These are phyloP conservation scores for Asterophora parasitica DNA, from an alignment of 768 basidiomycete species.

Conservation along the genomic window DNA sequence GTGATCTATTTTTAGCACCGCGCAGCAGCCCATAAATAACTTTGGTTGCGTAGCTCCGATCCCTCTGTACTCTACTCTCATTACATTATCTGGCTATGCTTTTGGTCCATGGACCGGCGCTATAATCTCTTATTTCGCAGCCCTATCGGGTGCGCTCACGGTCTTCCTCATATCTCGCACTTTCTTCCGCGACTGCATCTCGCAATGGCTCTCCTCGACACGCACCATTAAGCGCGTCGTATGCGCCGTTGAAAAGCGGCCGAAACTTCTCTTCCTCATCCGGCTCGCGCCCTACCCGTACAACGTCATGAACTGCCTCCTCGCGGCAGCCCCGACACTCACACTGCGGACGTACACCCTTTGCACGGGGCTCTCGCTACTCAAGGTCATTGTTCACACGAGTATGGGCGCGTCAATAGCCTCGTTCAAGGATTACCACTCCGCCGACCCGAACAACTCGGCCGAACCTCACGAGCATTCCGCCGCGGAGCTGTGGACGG, in stretches of 20 bases:
- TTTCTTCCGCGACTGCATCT: constrained; percentile 66
- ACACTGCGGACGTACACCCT: constrained; percentile 72
- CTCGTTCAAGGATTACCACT: constrained; percentile 70
- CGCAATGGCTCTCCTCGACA: constrained; percentile 66
- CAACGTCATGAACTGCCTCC: constrained; percentile 93
- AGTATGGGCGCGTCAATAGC: constrained; percentile 81
- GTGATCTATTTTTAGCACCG: constrained; percentile 26
- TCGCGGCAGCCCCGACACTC: constrained; percentile 82
- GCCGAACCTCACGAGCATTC: constrained; percentile 43
- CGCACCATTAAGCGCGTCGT: constrained; percentile 75
- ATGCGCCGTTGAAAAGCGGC: constrained; percentile 81
- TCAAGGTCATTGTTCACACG: constrained; percentile 91
- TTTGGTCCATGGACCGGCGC: constrained; percentile 84
- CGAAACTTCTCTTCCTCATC: constrained; percentile 85
- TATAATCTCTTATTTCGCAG: constrained; percentile 81
- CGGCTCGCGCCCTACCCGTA: constrained; percentile 89
- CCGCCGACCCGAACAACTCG: constrained; percentile 26
- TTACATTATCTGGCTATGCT: constrained; percentile 88
- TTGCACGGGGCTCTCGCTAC: constrained; percentile 77
- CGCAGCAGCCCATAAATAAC: background rate
- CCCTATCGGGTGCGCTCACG: constrained; percentile 75
- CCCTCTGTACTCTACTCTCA: constrained; percentile 90
- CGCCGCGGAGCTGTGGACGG: constrained; percentile 58
- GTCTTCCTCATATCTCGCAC: constrained; percentile 80
- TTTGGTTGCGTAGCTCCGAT: constrained; percentile 58